phyloP scores from a whole-genome alignment of 2,329 filamentous ascomycete genomes.

The Cercospora canescens region DNA sequence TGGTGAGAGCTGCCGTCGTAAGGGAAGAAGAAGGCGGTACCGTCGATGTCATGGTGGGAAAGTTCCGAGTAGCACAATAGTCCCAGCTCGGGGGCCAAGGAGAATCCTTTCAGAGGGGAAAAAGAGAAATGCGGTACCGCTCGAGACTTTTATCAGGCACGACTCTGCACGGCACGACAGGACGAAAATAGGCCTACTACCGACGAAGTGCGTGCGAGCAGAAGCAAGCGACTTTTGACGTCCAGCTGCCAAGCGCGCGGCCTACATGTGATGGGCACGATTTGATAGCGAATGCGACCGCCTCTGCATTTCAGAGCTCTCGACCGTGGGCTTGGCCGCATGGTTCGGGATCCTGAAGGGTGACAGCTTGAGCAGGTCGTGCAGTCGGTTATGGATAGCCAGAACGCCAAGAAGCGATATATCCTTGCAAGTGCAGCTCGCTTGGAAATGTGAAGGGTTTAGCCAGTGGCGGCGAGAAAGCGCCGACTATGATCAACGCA shows the following conservation, averaged over 20 bases:
- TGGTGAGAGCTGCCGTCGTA: constrained; percentile 3
- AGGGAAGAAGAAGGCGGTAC: not conserved
- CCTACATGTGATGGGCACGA: not conserved
- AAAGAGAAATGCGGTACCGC: not conserved
- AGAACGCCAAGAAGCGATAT: not conserved
- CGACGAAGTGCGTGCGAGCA: not conserved
- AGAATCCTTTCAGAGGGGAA: not conserved
- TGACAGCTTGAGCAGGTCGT: not conserved
- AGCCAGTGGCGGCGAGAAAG: not conserved
- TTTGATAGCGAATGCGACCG: not conserved
- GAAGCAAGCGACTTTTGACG: not conserved
- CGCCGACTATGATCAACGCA: not conserved
- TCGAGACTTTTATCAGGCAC: not conserved
- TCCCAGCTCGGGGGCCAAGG: not conserved
- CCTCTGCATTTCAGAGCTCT: not conserved
- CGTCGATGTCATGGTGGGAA: not conserved
- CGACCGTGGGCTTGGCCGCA: not conserved
- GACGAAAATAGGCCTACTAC: not conserved
- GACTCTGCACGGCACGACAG: not conserved
- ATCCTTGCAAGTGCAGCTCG: constrained; percentile 3
- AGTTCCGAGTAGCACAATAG: not conserved
- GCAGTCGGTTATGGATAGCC: not conserved
- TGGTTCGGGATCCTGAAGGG: not conserved
- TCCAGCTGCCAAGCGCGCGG: not conserved
- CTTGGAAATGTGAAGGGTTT: not conserved